Conservation (phyloP, 139 green algal genomes). For the Micractinium sp. region DNA sequence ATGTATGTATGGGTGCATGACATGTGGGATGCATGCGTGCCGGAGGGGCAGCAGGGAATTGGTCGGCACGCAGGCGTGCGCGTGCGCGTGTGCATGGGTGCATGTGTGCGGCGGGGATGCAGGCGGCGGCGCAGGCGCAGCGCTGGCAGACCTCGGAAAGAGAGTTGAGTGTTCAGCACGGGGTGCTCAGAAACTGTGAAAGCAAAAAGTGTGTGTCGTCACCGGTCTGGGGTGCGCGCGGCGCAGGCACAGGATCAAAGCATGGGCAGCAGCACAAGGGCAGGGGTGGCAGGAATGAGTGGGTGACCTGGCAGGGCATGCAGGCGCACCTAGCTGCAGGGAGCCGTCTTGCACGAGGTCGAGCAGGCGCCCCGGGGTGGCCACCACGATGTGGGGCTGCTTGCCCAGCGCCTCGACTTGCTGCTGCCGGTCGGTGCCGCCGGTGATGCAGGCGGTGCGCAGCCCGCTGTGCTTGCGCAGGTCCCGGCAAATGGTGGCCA, state of each 20-base stretch:
- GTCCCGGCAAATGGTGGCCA: slow-evolving; percentile 13
- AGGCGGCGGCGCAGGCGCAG: not conserved
- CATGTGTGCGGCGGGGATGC: not conserved
- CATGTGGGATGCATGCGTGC: not conserved
- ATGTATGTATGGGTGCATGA: not conserved
- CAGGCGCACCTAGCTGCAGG: slow-evolving; percentile 51
- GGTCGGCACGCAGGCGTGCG: not conserved
- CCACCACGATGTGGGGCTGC: slow-evolving; percentile 74
- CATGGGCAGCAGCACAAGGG: not conserved
- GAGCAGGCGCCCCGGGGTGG: slow-evolving; percentile 85
- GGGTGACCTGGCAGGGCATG: not conserved
- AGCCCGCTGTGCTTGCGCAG: slow-evolving; percentile 51
- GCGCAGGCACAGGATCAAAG: not conserved
- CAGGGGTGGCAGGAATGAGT: not conserved
- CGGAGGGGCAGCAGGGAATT: not conserved
- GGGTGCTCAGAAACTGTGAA: slow-evolving; percentile 71
- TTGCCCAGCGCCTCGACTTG: slow-evolving; percentile 55
- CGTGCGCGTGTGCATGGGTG: not conserved
- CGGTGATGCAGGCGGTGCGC: slow-evolving; percentile 59
- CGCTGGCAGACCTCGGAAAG: slow-evolving; percentile 9
- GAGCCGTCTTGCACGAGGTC: slow-evolving; percentile 73
- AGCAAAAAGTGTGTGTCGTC: slow-evolving; percentile 55
- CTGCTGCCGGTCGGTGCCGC: slow-evolving; percentile 69
- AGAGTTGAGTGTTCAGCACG: slow-evolving; percentile 32
- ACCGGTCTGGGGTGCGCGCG: not conserved